Percentiles rank a stretch among this genome's conserved stretches.
phyloP scores from a whole-genome alignment of 495 filamentous ascomycete species.

The Xylaria longipes region DNA sequence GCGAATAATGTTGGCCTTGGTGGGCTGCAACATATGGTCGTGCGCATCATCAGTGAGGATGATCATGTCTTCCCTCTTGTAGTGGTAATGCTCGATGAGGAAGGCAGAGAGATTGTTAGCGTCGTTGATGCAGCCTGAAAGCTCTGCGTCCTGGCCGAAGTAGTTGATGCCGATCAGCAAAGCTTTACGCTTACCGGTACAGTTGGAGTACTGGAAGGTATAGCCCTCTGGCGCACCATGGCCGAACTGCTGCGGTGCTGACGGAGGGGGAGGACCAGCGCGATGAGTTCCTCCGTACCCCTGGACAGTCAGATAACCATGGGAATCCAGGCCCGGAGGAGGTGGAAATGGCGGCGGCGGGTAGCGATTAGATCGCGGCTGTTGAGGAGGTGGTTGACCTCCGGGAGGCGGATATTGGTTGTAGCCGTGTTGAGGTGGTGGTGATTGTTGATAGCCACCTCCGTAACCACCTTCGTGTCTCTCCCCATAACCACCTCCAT shows the following conservation, averaged over 20 bases:
- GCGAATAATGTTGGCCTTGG: conserved; percentile 57
- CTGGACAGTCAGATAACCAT: conserved; percentile 47
- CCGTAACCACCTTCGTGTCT: conserved; percentile 24
- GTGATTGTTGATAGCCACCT: conserved; percentile 28
- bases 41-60: conserved; percentile 56
- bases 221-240: conserved; percentile 55
- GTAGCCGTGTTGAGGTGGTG: conserved; percentile 14
- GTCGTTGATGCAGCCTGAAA: conserved; percentile 94
- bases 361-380: conserved; percentile 43
- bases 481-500: conserved; percentile 11
- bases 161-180: conserved; percentile 96
- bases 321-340: conserved; percentile 43
- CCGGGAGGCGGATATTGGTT: conserved; percentile 33
- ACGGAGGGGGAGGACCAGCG: conserved; percentile 56
- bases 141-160: conserved; percentile 81
- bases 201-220: conserved; percentile 85
- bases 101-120: conserved; percentile 89
- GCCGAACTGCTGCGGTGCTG: conserved; percentile 52
- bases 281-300: conserved; percentile 40
- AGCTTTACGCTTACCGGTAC: conserved; percentile 84
- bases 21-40: conserved; percentile 51
- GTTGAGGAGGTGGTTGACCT: conserved; percentile 34
- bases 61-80: conserved; percentile 60
- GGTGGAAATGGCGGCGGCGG: conserved; percentile 41
- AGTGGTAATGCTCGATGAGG: conserved; percentile 76